Evolutionary conservation across 179 eudicot species (phyloP), one percentile per base, ranked within the genome.

Genomic region (Patellifolia procumbens): DNA sequence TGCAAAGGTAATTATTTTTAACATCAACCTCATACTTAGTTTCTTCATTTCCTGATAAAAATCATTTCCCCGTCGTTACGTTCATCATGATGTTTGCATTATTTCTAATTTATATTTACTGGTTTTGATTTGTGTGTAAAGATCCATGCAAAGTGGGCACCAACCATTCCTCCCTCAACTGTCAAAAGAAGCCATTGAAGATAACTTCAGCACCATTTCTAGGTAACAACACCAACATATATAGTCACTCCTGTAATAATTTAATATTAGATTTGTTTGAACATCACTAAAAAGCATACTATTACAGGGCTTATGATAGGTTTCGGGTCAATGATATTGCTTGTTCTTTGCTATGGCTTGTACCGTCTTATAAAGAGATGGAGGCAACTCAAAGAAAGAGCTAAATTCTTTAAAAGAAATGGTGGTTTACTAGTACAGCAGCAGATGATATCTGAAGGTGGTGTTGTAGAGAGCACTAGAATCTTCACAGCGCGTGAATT

Each of bases 381-480:
- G n/a, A n/a, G n/a, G n/a, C n/a, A n/a, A n/a, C n/a, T n/a, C n/a
- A n/a, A n/a, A n/a, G n/a, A n/a, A n/a, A n/a, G n/a, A n/a, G n/a
- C n/a, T n/a, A n/a, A 52, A 42, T 29, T 66, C 43, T 68, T 68
- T 9, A 67, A 67, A 64, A 67, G 42, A 29, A 76, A 76, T 53
- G 73, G 66, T 1, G 64, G 72, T 24, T 39, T 75, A 28, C 45
- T 75, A 37, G 24, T 75, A 46, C 74, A 76, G 11, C 74, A 76
- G 35, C 68, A 76, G 56, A 69, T 68, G 66, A 58, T 55, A 11
- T 76, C 74, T 46, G 29, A 72, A 29, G 79, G 71, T 22, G 74
- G 74, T 56, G 37, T 55, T 22, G 53, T 68, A 20, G 74, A 68
- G 51, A 76, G 79, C 58, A 76, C 79, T 28, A 76, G 51, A 43